These are phyloP conservation scores for Aspergillus wentii DNA, from an alignment of 495 filamentous ascomycete species.

Conservation along the genomic window DNA sequence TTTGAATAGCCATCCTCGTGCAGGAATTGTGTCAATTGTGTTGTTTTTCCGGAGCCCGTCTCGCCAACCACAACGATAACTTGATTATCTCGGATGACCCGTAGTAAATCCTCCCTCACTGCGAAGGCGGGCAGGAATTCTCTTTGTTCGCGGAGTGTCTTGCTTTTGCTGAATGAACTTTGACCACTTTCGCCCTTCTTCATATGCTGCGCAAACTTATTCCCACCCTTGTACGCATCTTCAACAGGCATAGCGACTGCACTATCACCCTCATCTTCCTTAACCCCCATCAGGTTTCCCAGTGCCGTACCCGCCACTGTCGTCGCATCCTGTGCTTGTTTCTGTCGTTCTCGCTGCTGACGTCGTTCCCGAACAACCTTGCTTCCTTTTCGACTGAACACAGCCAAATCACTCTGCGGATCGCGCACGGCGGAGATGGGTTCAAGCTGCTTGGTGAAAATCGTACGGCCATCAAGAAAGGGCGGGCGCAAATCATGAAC, in stretches of 20 bases:
- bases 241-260: constrained; percentile 73
- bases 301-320: constrained; percentile 88
- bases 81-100: constrained; percentile 94
- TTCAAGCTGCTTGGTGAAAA: constrained; percentile 97
- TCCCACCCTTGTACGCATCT: constrained; percentile 59
- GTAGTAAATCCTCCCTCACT: constrained; percentile 89
- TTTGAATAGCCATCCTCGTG: constrained; percentile 91
- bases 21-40: constrained; percentile 91
- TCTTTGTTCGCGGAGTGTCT: constrained; percentile 84
- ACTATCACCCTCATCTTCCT: constrained; percentile 90
- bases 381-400: constrained; percentile 95
- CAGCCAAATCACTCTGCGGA: constrained; percentile 97
- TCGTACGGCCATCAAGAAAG: constrained; percentile 88
- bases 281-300: constrained; percentile 91
- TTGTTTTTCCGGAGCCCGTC: constrained; percentile 95
- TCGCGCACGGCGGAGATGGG: constrained; percentile 91
- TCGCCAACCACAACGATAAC: constrained; percentile 95
- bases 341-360: constrained; percentile 89
- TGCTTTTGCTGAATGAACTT: constrained; percentile 89
- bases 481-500: constrained; percentile 94
- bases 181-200: constrained; percentile 79
- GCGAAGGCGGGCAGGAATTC: constrained; percentile 96
- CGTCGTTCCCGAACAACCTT: constrained; percentile 85
- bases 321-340: constrained; percentile 93
- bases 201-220: constrained; percentile 87